phyloP scores from a whole-genome alignment of 345 rosid species.

The Theobroma cacao region DNA sequence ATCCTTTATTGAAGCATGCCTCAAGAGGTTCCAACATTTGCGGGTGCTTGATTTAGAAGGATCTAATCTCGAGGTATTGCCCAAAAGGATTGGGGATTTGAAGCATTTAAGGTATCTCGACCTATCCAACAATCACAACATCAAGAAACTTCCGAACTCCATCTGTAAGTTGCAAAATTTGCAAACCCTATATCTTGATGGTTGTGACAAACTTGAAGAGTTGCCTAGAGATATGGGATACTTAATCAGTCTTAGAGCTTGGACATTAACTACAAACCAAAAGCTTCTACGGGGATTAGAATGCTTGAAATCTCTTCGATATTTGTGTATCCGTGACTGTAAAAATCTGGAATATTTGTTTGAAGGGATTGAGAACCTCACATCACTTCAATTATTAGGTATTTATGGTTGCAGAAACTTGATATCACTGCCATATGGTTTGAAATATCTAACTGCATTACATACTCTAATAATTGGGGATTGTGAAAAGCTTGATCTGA shows the following conservation, averaged over 20 bases:
- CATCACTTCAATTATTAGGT: not conserved
- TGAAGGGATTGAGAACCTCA: not conserved
- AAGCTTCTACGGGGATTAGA: not conserved
- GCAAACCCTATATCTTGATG: not conserved
- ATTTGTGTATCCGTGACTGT: not conserved
- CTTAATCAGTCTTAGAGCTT: not conserved
- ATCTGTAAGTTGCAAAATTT: not conserved
- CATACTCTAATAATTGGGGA: not conserved
- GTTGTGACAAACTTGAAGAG: not conserved
- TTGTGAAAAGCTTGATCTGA: not conserved
- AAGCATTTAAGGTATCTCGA: not conserved
- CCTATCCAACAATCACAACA: not conserved
- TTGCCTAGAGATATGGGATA: not conserved
- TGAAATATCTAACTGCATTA: not conserved
- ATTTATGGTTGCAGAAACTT: not conserved
- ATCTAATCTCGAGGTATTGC: not conserved
- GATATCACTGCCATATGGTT: not conserved
- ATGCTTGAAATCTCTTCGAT: not conserved
- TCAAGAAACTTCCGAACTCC: not conserved
- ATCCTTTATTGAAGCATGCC: not conserved
- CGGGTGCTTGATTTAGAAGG: not conserved
- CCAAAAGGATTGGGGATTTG: not conserved
- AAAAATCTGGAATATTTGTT: not conserved
- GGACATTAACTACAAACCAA: not conserved
- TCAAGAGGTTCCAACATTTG: not conserved